Percentiles rank a stretch among this genome's conserved stretches.
Evolutionary conservation across 2,329 filamentous ascomycete genomes (phyloP).

Genomic region (Botrytis byssoidea): DNA sequence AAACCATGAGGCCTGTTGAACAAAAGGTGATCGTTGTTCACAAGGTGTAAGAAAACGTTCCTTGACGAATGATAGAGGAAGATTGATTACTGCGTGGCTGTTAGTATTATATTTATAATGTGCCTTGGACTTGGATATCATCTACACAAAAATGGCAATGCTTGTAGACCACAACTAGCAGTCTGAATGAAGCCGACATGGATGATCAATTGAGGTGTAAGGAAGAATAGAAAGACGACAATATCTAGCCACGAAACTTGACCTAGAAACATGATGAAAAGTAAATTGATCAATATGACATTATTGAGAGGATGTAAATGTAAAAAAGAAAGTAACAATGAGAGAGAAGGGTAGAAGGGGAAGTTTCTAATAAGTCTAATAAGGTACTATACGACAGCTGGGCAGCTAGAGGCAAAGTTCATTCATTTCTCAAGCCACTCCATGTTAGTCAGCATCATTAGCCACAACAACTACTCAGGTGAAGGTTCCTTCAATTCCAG

Average conservation of each 20-base stretch:
- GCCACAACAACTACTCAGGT: neutral
- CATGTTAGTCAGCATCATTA: neutral
- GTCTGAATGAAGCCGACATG: conserved; percentile 63
- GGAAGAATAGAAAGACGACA: conserved; percentile 66
- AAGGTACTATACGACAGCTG: neutral
- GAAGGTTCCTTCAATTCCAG: too few relatives aligned
- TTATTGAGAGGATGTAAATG: neutral
- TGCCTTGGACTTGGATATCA: neutral
- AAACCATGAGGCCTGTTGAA: conserved; percentile 68
- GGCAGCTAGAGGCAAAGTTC: neutral
- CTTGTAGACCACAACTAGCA: conserved; percentile 55
- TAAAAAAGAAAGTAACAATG: neutral
- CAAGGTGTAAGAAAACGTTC: conserved; percentile 54
- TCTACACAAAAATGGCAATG: conserved; percentile 69
- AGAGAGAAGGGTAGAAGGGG: neutral
- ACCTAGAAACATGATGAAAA: conserved; percentile 62
- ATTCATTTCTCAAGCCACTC: neutral
- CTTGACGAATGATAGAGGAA: conserved; percentile 58
- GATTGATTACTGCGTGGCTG: conserved; percentile 48
- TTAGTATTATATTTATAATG: conserved; percentile 20
- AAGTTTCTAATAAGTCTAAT: neutral
- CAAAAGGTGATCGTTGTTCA: conserved; percentile 57
- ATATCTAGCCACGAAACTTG: conserved; percentile 76
- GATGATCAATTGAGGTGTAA: conserved; percentile 68
- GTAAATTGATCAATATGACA: neutral